Base-by-base conservation (phyloP, 352 stramenopile genomes). In the Globisporangium paddicum region DNA sequence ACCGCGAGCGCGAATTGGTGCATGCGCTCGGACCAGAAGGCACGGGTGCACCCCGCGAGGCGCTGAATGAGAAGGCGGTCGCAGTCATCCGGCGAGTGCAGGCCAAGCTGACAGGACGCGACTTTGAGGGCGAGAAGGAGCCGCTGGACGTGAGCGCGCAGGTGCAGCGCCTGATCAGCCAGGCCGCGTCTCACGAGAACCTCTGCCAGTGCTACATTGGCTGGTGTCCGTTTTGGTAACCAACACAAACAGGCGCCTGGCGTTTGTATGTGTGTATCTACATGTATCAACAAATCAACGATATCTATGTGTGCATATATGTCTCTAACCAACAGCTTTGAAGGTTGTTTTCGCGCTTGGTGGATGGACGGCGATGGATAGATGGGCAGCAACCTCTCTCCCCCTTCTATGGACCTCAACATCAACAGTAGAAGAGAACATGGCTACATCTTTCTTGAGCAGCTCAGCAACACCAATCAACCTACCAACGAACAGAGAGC, bases 201-300 rank as follows among this genome's bases (percentile, higher is more conserved):
- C 77, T 99, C 30, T 98, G 95, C 61, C 96, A 99, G 68, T 91
- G 97, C 54, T 99, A 99, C 68, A 98, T 99, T 64, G 98, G 98
- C 32, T 99, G 97, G 97, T 99, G 85, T 71, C 85, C 85, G n/a
- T 95, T 95, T 55, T 95, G 85, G 85, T 94, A 76, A 67, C 35
- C 14, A 16, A 23, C 2, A 30, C 2, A 4, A 28, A 40, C n/a
- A n/a, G n/a, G n/a, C n/a, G n/a, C n/a, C n/a, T n/a, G n/a, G 5
- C 8, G 25, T 25, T 16, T 25, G n/a, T 25, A 23, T 8, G 18
- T 53, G n/a, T 40, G 28, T 37, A 54, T 30, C 47, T 54, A 18
- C 34, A 50, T 54, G 26, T 53, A 53, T 53, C 18, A 41, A 37
- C 38, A 44, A 44, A 32, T 32, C 28, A 32, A 32, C 28, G 28